Conservation (phyloP, 768 basidiomycete genomes). For the Kwoniella sp. region DNA sequence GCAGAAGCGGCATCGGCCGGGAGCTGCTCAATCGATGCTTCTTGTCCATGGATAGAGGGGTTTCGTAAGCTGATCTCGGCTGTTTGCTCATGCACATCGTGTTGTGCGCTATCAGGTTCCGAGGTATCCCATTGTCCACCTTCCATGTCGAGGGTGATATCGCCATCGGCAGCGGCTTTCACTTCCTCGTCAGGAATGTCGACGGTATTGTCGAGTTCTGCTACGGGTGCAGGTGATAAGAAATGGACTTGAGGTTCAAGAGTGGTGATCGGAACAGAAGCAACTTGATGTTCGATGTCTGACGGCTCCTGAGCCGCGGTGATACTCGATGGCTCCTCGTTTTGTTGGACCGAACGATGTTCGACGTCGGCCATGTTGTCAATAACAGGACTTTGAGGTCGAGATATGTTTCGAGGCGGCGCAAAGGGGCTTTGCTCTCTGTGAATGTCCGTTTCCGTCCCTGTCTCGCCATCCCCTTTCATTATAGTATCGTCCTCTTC, state of each 20-base stretch:
- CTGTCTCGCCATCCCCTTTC: background rate
- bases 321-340: no score
- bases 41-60: no score
- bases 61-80: no score
- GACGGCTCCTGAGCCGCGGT: no score
- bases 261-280: no score
- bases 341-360: no score
- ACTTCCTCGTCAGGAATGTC: background rate
- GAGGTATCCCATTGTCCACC: constrained; percentile 6
- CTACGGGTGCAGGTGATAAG: background rate
- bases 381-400: background rate
- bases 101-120: background rate
- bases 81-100: background rate
- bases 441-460: background rate
- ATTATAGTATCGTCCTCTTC: constrained; percentile 18
- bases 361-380: no score
- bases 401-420: background rate
- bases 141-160: constrained; percentile 12
- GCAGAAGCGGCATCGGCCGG: background rate
- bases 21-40: no score
- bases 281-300: no score
- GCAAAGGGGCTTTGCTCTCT: background rate
- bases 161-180: background rate
- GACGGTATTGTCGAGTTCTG: background rate
- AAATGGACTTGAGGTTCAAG: no score